These are phyloP conservation scores for Umbelopsis ramanniana DNA, from an alignment of 192 early-diverging fungal species.

Conservation along the genomic window DNA sequence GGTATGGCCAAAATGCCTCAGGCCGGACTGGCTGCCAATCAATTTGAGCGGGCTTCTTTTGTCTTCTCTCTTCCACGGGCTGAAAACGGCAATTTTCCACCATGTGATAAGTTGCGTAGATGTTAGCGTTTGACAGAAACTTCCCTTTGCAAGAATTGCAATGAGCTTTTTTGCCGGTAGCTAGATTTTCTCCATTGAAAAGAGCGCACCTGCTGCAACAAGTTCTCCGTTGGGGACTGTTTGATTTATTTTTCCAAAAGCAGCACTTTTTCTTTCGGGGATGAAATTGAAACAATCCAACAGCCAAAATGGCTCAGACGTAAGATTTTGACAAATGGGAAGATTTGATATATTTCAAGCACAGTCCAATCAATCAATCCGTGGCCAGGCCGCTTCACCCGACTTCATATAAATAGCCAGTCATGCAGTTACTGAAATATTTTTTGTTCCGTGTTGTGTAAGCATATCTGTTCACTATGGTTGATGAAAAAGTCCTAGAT, in stretches of 20 bases:
- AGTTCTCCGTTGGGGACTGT: too few relatives aligned
- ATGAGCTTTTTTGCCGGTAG: too few relatives aligned
- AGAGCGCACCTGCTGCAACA: too few relatives aligned
- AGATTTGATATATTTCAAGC: not conserved
- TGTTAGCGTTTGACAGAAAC: too few relatives aligned
- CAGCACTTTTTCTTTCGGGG: not conserved
- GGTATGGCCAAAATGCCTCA: constrained; percentile 11
- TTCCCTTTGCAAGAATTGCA: too few relatives aligned
- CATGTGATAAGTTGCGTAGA: not conserved
- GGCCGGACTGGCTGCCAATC: not conserved
- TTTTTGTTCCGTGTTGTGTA: constrained; percentile 7
- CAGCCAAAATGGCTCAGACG: constrained; percentile 15
- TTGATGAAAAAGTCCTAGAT: not conserved
- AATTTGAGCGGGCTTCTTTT: too few relatives aligned
- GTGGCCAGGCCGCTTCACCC: too few relatives aligned
- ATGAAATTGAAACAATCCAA: not conserved
- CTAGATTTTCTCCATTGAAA: too few relatives aligned
- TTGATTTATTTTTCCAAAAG: not conserved
- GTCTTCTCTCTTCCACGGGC: not conserved
- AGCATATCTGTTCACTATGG: not conserved
- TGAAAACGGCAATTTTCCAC: not conserved
- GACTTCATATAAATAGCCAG: not conserved
- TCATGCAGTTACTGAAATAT: not conserved
- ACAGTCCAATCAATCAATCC: not conserved
- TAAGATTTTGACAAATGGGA: not conserved